Conservation (phyloP, 2,329 filamentous ascomycete species). For the Penicillium fuscoglaucum region DNA sequence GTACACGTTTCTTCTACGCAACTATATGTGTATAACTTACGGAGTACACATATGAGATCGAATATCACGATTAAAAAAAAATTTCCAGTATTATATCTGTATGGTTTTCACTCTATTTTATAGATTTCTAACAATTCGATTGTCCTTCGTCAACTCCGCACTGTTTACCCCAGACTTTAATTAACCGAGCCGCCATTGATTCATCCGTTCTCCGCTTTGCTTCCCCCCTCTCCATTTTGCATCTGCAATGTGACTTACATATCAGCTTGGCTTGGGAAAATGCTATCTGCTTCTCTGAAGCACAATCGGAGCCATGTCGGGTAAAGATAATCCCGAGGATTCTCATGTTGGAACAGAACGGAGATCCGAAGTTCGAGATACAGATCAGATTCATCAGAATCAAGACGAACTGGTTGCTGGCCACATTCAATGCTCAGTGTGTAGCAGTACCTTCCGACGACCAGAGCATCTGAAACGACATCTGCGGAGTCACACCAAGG, state of each 20-base stretch:
- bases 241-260: conserved; percentile 3
- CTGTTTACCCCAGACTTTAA: conserved; percentile 4
- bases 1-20: background rate
- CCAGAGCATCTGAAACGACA: conserved; percentile 46
- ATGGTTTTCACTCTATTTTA: background rate
- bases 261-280: background rate
- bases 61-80: background rate
- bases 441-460: conserved; percentile 41
- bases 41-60: background rate
- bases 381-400: conserved; percentile 5
- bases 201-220: conserved; percentile 16
- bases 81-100: background rate
- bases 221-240: conserved; percentile 11
- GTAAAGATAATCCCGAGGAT: conserved; percentile 25
- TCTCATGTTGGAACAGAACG: background rate
- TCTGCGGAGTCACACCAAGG: conserved; percentile 43
- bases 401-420: conserved; percentile 17
- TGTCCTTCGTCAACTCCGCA: background rate
- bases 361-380: conserved; percentile 1
- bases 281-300: conserved; percentile 50
- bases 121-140: background rate
- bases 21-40: background rate
- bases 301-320: conserved; percentile 52
- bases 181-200: conserved; percentile 13
- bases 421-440: conserved; percentile 37